Evolutionary conservation across 345 rosid genomes (phyloP).

Genomic region (Geranium rotundifolium): DNA sequence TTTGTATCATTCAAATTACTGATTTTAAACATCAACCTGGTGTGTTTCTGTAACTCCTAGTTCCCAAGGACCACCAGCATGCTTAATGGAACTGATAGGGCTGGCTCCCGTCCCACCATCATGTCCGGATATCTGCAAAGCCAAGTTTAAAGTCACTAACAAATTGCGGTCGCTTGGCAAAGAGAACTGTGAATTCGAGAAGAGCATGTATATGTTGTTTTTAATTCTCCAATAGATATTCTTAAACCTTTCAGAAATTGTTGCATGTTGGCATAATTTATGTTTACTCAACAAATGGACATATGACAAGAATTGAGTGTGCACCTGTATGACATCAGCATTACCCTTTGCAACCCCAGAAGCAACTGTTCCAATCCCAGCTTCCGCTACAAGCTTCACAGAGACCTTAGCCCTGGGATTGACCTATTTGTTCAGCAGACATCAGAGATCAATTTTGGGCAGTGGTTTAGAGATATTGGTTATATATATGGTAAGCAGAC

Average conservation of each 20-base stretch:
- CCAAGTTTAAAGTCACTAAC: conserved; percentile 7
- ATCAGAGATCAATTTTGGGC: conserved; percentile 6
- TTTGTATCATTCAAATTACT: background rate
- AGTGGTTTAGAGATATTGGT: conserved; percentile 2
- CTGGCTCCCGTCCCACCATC: conserved; percentile 99
- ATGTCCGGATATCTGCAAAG: conserved; percentile 85
- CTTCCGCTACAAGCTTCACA: conserved; percentile 96
- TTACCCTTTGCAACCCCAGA: conserved; percentile 99
- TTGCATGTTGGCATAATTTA: background rate
- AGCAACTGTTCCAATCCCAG: conserved; percentile 98
- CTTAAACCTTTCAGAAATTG: background rate
- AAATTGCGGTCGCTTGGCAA: background rate
- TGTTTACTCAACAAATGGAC: background rate
- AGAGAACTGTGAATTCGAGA: background rate
- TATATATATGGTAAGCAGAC: conserved; percentile 6
- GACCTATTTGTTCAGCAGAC: conserved; percentile 37
- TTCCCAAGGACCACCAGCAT: conserved; percentile 99
- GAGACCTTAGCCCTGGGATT: conserved; percentile 96
- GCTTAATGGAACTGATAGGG: conserved; percentile 95
- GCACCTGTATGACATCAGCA: conserved; percentile 93
- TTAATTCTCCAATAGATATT: background rate
- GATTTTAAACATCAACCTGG: conserved; percentile 42
- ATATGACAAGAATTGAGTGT: background rate
- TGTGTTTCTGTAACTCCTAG: conserved; percentile 88
- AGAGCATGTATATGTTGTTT: background rate